Evolutionary conservation across 2,329 filamentous ascomycete genomes (phyloP), one percentile per base, ranked within the genome.

Genomic region (Aspergillus pseudoviridinutans): DNA sequence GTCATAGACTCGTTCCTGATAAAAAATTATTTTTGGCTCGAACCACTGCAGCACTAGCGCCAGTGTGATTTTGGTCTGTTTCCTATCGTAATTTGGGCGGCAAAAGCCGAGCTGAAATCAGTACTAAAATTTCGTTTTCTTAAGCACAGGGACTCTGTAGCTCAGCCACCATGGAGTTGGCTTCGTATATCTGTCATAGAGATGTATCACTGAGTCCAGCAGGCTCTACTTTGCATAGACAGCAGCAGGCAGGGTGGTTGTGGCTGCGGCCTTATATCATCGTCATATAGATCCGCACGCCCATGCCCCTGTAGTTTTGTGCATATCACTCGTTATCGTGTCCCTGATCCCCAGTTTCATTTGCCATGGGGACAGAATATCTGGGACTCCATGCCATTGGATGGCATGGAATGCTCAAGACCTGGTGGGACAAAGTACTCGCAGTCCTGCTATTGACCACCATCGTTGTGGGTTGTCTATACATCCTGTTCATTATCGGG

Each of bases 301-400:
- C 32, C 32, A 38, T 38, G 32, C 14, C 17, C 6, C 32, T 38
- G 32, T 38, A 38, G 32, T 8, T 35, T 53, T 49, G 25, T 52
- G 27, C 12, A 29, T 17, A 12, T 27, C 25, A 25, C n/a, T 51
- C 42, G 41, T 42, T 49, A 7, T 38, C 32, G 32, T 17, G 32
- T 17, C 32, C 2, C 32, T 8, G 32, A 17, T 17, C 5, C 32
- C 32, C 32, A 38, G 32, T 38, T 29, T 7, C 32, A 7, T 35
- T 50, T 57, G 51, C 50, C 22, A 63, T 63, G 61, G 60, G 58
- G 29, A 44, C 51, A 24, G 58, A 62, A 28, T 62, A 57, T 38
- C 56, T 63, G 57, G 61, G 61, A 17, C 57, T 63, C 46, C 50
- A 62, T 52, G 61, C 61, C 46, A 54, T 61, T 29, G 61, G 61